phyloP scores from a whole-genome alignment of 305 asterid genomes.

The Solanum chacoense region DNA sequence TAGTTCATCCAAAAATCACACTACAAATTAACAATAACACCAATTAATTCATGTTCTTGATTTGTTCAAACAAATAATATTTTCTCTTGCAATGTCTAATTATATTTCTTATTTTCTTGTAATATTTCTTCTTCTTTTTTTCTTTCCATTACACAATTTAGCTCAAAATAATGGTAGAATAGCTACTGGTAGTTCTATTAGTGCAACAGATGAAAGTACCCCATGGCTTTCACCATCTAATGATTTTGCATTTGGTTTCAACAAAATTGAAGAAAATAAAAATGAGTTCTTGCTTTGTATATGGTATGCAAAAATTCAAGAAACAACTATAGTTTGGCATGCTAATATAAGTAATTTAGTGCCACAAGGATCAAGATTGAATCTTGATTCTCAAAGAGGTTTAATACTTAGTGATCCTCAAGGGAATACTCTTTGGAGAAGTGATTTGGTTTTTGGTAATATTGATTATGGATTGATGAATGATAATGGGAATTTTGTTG shows the following conservation, averaged over 20 bases:
- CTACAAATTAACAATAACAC: neutral
- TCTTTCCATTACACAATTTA: neutral
- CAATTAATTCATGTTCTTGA: neutral
- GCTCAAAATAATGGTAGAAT: slow-evolving; percentile 1
- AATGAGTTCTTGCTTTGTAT: too few relatives aligned
- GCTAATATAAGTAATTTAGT: too few relatives aligned
- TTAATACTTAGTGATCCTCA: slow-evolving; percentile 6
- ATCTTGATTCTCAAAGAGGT: neutral
- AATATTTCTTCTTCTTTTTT: neutral
- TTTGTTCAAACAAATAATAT: neutral
- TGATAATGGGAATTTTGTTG: slow-evolving; percentile 10
- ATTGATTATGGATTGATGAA: slow-evolving; percentile 3
- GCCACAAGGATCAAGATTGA: too few relatives aligned
- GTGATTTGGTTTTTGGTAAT: neutral
- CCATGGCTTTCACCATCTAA: slow-evolving; percentile 8
- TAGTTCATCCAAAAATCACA: neutral
- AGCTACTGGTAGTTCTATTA: neutral
- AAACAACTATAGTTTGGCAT: too few relatives aligned
- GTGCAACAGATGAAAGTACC: neutral
- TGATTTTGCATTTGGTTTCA: slow-evolving; percentile 30
- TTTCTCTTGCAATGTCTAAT: neutral
- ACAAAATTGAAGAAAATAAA: slow-evolving; percentile 2
- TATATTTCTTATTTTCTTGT: neutral
- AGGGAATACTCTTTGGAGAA: neutral
- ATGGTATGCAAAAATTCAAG: too few relatives aligned